Evolutionary conservation across 2,329 filamentous ascomycete genomes (phyloP).

Genomic region (Aspergillus sp.): DNA sequence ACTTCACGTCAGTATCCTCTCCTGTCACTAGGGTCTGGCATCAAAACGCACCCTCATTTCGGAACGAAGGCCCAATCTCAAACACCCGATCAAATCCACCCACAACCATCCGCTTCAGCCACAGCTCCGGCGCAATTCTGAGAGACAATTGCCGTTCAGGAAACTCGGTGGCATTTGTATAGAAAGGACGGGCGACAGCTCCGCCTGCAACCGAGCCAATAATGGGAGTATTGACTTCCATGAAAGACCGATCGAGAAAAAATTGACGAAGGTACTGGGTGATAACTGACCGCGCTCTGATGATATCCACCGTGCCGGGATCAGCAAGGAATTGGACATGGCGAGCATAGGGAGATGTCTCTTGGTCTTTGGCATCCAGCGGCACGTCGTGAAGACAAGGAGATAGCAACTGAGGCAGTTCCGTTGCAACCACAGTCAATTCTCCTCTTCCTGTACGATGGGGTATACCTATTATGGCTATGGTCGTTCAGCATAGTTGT

Average conservation of each 20-base stretch:
- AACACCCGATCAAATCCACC: slow-evolving; percentile 85
- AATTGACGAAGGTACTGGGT: slow-evolving; percentile 67
- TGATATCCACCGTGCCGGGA: slow-evolving; percentile 56
- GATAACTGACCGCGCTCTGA: slow-evolving; percentile 68
- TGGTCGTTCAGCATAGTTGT: slow-evolving; percentile 9
- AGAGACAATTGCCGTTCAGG: slow-evolving; percentile 64
- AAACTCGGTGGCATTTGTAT: slow-evolving; percentile 71
- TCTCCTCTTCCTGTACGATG: slow-evolving; percentile 66
- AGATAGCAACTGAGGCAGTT: slow-evolving; percentile 64
- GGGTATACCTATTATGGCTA: slow-evolving; percentile 64
- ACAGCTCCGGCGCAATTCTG: slow-evolving; percentile 88
- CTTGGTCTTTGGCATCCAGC: slow-evolving; percentile 59
- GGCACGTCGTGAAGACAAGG: slow-evolving; percentile 77
- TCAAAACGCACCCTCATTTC: slow-evolving; percentile 69
- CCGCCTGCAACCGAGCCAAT: slow-evolving; percentile 77
- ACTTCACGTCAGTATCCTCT: slow-evolving; percentile 3
- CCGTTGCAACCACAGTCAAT: slow-evolving; percentile 62
- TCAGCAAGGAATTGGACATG: slow-evolving; percentile 85
- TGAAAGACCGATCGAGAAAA: slow-evolving; percentile 64
- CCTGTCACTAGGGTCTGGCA: not conserved
- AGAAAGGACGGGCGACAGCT: slow-evolving; percentile 78
- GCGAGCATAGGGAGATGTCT: slow-evolving; percentile 66
- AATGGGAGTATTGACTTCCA: slow-evolving; percentile 88
- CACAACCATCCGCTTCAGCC: slow-evolving; percentile 85
- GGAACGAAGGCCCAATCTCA: slow-evolving; percentile 86